These are phyloP conservation scores for Amanita fuliginea DNA, from an alignment of 768 basidiomycete species.

Conservation along the genomic window DNA sequence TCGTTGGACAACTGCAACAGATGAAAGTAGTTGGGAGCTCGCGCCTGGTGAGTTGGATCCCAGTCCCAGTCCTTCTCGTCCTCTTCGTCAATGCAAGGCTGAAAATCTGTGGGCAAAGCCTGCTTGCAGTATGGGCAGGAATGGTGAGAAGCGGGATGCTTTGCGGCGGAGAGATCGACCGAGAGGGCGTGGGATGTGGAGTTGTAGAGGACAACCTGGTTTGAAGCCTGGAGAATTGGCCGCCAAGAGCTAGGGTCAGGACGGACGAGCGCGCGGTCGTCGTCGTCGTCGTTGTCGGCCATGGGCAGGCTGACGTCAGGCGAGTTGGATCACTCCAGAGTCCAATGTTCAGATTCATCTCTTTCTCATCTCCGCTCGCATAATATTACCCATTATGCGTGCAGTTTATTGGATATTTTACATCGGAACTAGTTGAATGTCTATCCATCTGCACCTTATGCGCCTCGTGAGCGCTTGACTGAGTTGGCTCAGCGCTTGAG, in stretches of 20 bases:
- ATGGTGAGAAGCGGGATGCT: conserved; percentile 11
- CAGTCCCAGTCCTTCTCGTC: conserved; percentile 13
- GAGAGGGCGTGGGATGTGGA: conserved; percentile 76
- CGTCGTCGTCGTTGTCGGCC: not conserved
- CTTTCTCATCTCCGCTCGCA: no score
- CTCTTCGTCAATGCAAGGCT: conserved; percentile 12
- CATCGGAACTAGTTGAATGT: no score
- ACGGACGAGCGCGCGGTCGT: conserved; percentile 9
- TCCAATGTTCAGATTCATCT: no score
- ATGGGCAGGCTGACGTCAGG: not conserved
- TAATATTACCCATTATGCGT: no score
- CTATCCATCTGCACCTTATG: no score
- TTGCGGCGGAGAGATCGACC: conserved; percentile 31
- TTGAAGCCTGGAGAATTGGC: conserved; percentile 72
- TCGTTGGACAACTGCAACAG: conserved; percentile 67
- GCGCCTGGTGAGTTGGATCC: conserved; percentile 34
- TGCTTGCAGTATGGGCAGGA: conserved; percentile 73
- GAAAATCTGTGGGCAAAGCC: conserved; percentile 36
- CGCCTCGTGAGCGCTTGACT: no score
- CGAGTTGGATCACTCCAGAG: not conserved
- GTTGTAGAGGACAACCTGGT: conserved; percentile 84
- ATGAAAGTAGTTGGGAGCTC: conserved; percentile 74
- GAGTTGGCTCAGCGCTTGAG: no score
- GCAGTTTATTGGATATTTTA: no score
- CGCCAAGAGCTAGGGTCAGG: conserved; percentile 43